These are phyloP conservation scores for Dipodascopsis uninucleata DNA, from an alignment of 805 yeast genomes.

Conservation along the genomic window DNA sequence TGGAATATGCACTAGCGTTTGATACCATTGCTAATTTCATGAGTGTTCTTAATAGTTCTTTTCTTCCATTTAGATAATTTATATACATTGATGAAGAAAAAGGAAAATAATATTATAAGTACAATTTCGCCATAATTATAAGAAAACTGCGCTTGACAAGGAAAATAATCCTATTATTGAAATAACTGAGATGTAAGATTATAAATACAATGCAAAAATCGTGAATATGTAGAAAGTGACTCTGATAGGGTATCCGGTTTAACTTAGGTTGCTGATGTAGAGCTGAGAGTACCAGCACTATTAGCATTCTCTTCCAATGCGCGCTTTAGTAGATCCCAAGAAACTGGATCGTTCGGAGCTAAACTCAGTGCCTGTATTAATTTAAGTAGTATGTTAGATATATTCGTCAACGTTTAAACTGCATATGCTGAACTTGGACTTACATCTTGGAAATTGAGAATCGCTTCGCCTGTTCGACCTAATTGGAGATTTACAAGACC, in stretches of 20 bases:
- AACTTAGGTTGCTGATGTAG: no score
- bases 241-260: no score
- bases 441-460: conserved; percentile 65
- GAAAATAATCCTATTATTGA: no score
- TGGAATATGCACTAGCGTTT: no score
- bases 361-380: conserved; percentile 61
- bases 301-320: conserved; percentile 44
- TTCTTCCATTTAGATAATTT: no score
- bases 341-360: conserved; percentile 76
- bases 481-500: conserved; percentile 76
- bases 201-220: no score
- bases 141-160: no score
- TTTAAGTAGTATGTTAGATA: not conserved
- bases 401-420: not conserved
- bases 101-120: conserved; percentile 1
- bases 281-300: no score
- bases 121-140: not conserved
- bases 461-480: conserved; percentile 61
- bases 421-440: not conserved
- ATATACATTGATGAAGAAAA: not conserved
- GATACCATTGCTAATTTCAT: no score
- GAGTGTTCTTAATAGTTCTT: no score
- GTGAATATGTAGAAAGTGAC: no score
- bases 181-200: no score
- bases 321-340: conserved; percentile 72